phyloP scores from a whole-genome alignment of 441 rosid species.

The Manihot esculenta region DNA sequence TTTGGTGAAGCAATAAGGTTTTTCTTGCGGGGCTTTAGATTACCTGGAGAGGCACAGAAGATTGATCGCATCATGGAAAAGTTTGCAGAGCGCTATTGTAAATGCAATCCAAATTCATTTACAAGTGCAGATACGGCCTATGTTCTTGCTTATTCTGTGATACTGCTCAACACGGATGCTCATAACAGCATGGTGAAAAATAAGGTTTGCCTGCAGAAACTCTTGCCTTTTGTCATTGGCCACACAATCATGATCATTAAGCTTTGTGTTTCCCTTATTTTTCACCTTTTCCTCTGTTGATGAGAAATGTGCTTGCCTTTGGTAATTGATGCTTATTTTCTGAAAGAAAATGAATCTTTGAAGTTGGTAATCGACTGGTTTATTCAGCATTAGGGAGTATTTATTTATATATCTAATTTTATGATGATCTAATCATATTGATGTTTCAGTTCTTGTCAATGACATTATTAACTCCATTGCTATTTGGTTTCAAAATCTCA shows the following conservation, averaged over 20 bases:
- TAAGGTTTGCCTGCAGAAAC: constrained; percentile 58
- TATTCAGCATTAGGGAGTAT: background rate
- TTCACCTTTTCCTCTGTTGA: background rate
- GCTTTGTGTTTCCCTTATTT: constrained; percentile 13
- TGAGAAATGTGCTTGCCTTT: constrained; percentile 10
- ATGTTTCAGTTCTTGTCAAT: background rate
- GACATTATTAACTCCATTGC: background rate
- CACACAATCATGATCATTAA: background rate
- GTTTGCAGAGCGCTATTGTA: constrained; percentile 97
- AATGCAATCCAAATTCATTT: constrained; percentile 92
- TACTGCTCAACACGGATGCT: constrained; percentile 98
- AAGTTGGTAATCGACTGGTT: too few relatives aligned
- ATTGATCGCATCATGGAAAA: constrained; percentile 99
- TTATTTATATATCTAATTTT: too few relatives aligned
- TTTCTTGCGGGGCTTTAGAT: constrained; percentile 88
- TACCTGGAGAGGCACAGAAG: constrained; percentile 99
- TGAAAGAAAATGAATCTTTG: too few relatives aligned
- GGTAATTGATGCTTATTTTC: constrained; percentile 1
- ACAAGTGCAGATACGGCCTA: constrained; percentile 98
- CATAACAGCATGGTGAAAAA: constrained; percentile 97
- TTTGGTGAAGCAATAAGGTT: constrained; percentile 97
- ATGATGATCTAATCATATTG: background rate
- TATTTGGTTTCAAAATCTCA: constrained; percentile 7
- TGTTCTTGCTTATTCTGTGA: constrained; percentile 98
- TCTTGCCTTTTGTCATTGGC: constrained; percentile 9